Conservation (phyloP, 2,329 filamentous ascomycete genomes). For the Thermothelomyces thermophilus region DNA sequence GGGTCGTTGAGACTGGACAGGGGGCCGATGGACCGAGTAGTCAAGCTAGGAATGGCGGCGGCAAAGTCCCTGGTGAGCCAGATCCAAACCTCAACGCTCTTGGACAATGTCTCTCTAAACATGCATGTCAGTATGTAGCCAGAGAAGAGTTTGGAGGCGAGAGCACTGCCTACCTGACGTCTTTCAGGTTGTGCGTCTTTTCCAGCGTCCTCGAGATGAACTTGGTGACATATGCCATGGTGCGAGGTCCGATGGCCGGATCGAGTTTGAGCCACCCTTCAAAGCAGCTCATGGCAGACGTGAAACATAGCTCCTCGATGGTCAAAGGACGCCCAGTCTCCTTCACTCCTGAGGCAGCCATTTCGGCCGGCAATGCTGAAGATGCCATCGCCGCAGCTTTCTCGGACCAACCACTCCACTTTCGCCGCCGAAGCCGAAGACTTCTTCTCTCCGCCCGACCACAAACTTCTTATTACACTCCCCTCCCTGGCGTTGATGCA, state of each 20-base stretch:
- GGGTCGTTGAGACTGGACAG: conserved; percentile 47
- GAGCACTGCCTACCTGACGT: conserved; percentile 45
- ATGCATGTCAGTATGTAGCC: conserved; percentile 5
- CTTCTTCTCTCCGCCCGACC: not conserved
- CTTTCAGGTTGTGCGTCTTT: conserved; percentile 55
- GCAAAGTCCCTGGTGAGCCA: conserved; percentile 57
- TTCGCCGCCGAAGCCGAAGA: too few species aligned
- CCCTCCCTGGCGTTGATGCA: not conserved
- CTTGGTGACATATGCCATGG: conserved; percentile 47
- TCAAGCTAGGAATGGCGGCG: conserved; percentile 54
- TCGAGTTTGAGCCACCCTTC: conserved; percentile 55
- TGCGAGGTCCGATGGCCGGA: conserved; percentile 51
- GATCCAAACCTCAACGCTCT: conserved; percentile 60
- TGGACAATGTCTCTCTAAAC: conserved; percentile 50
- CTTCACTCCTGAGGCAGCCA: not conserved
- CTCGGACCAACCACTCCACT: too few species aligned
- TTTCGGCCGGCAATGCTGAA: conserved; percentile 1
- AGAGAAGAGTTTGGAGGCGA: too few species aligned
- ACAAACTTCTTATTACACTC: too few species aligned
- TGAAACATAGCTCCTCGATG: conserved; percentile 59
- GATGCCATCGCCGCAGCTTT: conserved; percentile 7
- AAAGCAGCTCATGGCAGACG: conserved; percentile 53
- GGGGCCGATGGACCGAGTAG: conserved; percentile 52
- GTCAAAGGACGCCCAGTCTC: conserved; percentile 29
- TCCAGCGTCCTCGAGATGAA: conserved; percentile 57